Base-by-base conservation (phyloP, 805 yeast species). In the Kuraishia hungarica region DNA sequence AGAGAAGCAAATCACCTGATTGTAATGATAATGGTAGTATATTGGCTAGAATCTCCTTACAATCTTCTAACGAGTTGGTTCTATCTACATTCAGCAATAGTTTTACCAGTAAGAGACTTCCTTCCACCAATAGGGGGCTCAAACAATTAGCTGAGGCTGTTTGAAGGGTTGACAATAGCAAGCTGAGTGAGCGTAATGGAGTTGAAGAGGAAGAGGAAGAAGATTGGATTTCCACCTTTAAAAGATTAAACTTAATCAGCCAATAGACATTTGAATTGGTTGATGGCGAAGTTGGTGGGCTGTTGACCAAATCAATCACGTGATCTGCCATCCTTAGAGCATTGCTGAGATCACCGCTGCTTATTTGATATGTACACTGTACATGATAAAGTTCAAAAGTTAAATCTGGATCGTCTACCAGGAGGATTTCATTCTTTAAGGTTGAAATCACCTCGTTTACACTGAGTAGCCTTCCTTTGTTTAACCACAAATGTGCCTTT, bases 21-120 rank as follows among this genome's bases (percentile, higher is more conserved):
- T 75, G 73, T 6, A 77, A 61, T 6, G 80, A 69, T 22, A 63
- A 66, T 0, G 87, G 80, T 72, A 83, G 72, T 0, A 72, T 63
- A 6, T 71, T 67, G 29, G 64, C 60, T 1, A 82, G 59, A 2
- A 86, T 58, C 0, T 62, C 60, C 49, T 70, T 66, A 1, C 78
- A 75, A 59, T 86, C 85, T 2, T 73, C 66, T 29, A 60, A 60
- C 52, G 75, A 71, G 0, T 54, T 39, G 0, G 21, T 43, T 1
- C 61, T 52, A 51, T 73, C 77, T 53, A 77, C 61, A 11, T 67
- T 66, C 48, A 75, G 66, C 20, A 85, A 62, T 2, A 81, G 66
- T 17, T 76, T 71, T 24, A 78, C 69, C 26, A 87, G 65, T 2
- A 75, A 64, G 6, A 81, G 55, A 2, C 79, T 62, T 0, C 82